phyloP scores from a whole-genome alignment of 2,329 filamentous ascomycete genomes.

The Furcasterigmium furcatum region DNA sequence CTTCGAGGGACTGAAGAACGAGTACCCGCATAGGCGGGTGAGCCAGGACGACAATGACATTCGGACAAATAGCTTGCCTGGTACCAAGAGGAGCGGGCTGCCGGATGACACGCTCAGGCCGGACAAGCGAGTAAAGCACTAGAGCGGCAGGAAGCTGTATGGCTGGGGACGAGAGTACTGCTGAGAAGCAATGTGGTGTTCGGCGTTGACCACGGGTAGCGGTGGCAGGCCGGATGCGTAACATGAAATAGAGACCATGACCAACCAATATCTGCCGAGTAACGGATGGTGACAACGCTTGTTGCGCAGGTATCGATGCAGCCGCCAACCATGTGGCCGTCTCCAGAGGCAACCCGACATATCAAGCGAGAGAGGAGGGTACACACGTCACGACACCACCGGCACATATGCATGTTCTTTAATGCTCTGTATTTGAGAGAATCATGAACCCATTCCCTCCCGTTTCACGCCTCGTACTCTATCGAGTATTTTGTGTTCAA shows the following conservation, averaged over 20 bases:
- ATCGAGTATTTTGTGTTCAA: conserved; percentile 10
- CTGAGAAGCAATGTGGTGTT: not conserved
- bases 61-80: conserved; percentile 80
- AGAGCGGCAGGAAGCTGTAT: no score
- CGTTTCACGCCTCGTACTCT: conserved; percentile 15
- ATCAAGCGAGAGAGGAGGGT: not conserved
- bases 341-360: no score
- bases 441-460: conserved; percentile 16
- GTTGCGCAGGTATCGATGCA: no score
- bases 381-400: no score
- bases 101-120: conserved; percentile 74
- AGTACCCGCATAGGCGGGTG: conserved; percentile 87
- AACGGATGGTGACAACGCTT: no score
- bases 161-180: not conserved
- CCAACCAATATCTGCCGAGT: no score
- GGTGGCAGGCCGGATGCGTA: no score
- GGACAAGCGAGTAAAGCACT: conserved; percentile 60
- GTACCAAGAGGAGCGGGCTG: conserved; percentile 83
- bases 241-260: no score
- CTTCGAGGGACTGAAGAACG: conserved; percentile 83
- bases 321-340: no score
- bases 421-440: conserved; percentile 15
- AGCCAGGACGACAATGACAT: conserved; percentile 97
- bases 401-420: conserved; percentile 4
- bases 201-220: no score